Percentiles rank a stretch among this genome's conserved stretches.
phyloP scores from a whole-genome alignment of 129 eudicot species.

The Centaurea solstitialis region DNA sequence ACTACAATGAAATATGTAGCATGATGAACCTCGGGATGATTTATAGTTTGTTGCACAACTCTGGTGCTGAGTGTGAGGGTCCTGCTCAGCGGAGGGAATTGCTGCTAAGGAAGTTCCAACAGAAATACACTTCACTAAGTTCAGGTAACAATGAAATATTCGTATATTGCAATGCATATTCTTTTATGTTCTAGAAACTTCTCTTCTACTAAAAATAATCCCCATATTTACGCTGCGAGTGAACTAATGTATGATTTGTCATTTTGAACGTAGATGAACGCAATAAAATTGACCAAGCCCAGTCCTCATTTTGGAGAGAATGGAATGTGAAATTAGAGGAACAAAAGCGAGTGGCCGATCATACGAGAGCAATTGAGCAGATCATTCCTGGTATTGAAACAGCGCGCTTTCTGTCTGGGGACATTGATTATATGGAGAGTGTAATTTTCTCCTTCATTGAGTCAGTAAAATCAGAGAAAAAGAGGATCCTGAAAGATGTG shows the following conservation, averaged over 20 bases:
- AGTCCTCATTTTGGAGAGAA: constrained; percentile 94
- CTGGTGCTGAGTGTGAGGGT: constrained; percentile 59
- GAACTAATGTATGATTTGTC: not conserved
- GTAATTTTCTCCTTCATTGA: constrained; percentile 66
- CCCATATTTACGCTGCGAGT: constrained; percentile 12
- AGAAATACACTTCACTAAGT: constrained; percentile 59
- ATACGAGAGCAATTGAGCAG: constrained; percentile 79
- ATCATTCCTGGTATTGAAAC: constrained; percentile 92
- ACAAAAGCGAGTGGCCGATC: constrained; percentile 90
- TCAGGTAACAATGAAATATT: constrained; percentile 55
- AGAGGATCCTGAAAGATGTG: constrained; percentile 70
- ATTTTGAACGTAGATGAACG: constrained; percentile 57
- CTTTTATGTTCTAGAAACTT: not conserved
- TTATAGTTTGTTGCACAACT: constrained; percentile 80
- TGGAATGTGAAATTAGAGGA: constrained; percentile 93
- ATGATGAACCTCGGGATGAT: constrained; percentile 94
- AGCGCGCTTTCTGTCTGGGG: constrained; percentile 78
- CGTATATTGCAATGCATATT: not conserved
- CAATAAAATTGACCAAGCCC: constrained; percentile 65
- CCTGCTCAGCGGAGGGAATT: constrained; percentile 79
- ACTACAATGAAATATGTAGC: constrained; percentile 77
- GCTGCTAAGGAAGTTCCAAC: constrained; percentile 60
- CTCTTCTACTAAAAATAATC: not conserved
- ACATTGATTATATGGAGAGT: constrained; percentile 64
- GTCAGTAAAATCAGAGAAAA: constrained; percentile 72